Conservation (phyloP, 495 filamentous ascomycete genomes). For the Aspergillus mulundensis region DNA sequence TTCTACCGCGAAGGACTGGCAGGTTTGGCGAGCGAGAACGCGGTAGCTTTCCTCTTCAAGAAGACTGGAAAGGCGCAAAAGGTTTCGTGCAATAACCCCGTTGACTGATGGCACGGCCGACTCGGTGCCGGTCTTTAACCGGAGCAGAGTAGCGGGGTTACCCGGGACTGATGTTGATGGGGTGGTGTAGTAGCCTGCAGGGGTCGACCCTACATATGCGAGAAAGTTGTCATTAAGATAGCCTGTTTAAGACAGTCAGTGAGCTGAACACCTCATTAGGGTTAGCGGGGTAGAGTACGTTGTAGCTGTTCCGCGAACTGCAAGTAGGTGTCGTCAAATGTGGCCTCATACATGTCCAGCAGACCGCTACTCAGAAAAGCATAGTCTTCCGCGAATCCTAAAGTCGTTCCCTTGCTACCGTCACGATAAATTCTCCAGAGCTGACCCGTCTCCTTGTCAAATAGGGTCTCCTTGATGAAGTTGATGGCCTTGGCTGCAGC, state of each 20-base stretch:
- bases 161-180: constrained; percentile 57
- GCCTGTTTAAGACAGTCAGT: constrained; percentile 37
- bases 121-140: constrained; percentile 92
- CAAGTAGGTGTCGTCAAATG: constrained; percentile 74
- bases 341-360: constrained; percentile 83
- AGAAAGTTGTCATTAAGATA: constrained; percentile 67
- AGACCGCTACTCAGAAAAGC: constrained; percentile 83
- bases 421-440: constrained; percentile 77
- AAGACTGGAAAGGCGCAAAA: constrained; percentile 70
- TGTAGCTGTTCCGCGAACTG: constrained; percentile 82
- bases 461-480: constrained; percentile 79
- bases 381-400: constrained; percentile 92
- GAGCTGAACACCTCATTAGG: not conserved
- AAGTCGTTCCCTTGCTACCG: constrained; percentile 59
- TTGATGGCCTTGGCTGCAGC: constrained; percentile 64
- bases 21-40: constrained; percentile 64
- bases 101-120: constrained; percentile 85
- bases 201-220: constrained; percentile 42
- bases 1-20: constrained; percentile 81
- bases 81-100: constrained; percentile 74
- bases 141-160: constrained; percentile 72
- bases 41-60: constrained; percentile 64
- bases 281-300: constrained; percentile 39
- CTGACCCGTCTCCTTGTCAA: constrained; percentile 55
- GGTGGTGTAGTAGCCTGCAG: constrained; percentile 86